Percentiles rank a stretch among this genome's conserved stretches.
phyloP scores from a whole-genome alignment of 2,329 filamentous ascomycete species.

The Botrytis deweyae region DNA sequence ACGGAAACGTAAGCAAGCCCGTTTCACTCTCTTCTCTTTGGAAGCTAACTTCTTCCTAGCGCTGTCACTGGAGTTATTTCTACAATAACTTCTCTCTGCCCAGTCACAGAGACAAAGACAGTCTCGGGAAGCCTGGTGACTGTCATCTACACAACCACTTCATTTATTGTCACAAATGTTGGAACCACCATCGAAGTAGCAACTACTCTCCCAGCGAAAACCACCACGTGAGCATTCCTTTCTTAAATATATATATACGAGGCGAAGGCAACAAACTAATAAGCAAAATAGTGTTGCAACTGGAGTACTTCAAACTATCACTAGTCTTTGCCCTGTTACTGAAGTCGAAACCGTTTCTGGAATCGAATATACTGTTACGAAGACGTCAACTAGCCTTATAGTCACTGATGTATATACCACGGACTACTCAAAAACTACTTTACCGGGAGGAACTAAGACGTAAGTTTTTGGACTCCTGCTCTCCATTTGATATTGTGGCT shows the following conservation, averaged over 20 bases:
- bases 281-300: background rate
- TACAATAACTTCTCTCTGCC: slow-evolving; percentile 37
- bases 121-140: background rate
- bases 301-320: slow-evolving; percentile 39
- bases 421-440: slow-evolving; percentile 2
- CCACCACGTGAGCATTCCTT: slow-evolving; percentile 26
- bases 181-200: slow-evolving; percentile 21
- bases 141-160: slow-evolving; percentile 17
- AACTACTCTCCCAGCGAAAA: slow-evolving; percentile 13
- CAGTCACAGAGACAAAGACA: slow-evolving; percentile 31
- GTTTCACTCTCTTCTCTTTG: background rate
- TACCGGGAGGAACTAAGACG: slow-evolving; percentile 3
- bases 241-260: background rate
- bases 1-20: background rate
- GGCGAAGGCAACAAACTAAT: background rate
- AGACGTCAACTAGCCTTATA: slow-evolving; percentile 29
- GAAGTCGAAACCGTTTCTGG: slow-evolving; percentile 48
- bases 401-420: slow-evolving; percentile 29
- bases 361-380: slow-evolving; percentile 40
- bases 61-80: slow-evolving; percentile 4
- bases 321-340: slow-evolving; percentile 48
- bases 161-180: slow-evolving; percentile 1
- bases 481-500: background rate
- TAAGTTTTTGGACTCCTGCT: background rate
- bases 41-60: background rate